phyloP scores from a whole-genome alignment of 345 rosid species.

The Syzygium oleosum region DNA sequence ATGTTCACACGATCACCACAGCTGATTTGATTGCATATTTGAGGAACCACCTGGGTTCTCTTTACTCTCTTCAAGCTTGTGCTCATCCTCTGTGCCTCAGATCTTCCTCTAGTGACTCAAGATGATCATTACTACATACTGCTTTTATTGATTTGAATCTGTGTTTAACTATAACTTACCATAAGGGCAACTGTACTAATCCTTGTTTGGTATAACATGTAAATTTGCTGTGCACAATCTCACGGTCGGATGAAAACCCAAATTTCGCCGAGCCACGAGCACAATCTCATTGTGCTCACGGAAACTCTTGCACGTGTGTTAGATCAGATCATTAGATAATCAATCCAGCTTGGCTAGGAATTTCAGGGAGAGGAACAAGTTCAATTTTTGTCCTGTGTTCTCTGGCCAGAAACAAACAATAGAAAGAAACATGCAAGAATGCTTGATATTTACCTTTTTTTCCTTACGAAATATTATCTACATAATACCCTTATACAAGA shows the following conservation, averaged over 20 bases:
- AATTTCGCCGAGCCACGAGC: not conserved
- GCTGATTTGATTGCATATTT: constrained; percentile 85
- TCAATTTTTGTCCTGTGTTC: not conserved
- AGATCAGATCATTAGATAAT: not conserved
- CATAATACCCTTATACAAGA: not conserved
- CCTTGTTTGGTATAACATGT: not conserved
- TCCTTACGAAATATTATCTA: constrained; percentile 1
- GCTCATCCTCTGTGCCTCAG: constrained; percentile 93
- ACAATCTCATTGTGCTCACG: not conserved
- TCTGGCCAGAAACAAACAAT: not conserved
- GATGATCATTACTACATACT: constrained; percentile 45
- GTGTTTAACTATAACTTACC: not conserved
- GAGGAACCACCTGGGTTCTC: constrained; percentile 94
- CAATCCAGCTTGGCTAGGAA: not conserved
- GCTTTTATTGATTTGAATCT: not conserved
- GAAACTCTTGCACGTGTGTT: not conserved
- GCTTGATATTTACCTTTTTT: not conserved
- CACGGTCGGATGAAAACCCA: not conserved
- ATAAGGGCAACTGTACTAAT: not conserved
- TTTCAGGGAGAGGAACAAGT: not conserved
- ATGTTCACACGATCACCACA: constrained; percentile 63
- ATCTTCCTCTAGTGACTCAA: constrained; percentile 93
- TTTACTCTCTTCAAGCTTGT: constrained; percentile 79
- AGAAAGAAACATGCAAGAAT: not conserved
- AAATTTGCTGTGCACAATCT: constrained; percentile 38